These are phyloP conservation scores for Bipolaris bicolor DNA, from an alignment of 2,329 filamentous ascomycete species.

Conservation along the genomic window DNA sequence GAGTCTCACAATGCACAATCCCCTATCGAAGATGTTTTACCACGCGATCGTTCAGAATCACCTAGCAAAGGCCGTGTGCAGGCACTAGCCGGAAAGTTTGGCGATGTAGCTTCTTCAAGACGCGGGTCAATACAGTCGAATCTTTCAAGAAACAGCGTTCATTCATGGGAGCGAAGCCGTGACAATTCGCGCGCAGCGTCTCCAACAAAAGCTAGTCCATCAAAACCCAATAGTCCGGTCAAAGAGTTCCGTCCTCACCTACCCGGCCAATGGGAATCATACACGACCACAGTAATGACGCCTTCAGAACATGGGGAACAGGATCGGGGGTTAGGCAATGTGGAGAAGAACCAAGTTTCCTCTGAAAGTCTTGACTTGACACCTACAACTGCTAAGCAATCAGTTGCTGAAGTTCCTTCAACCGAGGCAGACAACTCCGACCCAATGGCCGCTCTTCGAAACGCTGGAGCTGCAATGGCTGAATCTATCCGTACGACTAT, in stretches of 20 bases:
- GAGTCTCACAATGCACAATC: constrained; percentile 42
- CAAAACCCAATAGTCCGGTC: constrained; percentile 46
- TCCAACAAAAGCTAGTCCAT: constrained; percentile 36
- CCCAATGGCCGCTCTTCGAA: constrained; percentile 54
- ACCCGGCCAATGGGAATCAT: constrained; percentile 62
- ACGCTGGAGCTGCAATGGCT: constrained; percentile 56
- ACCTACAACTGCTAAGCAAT: constrained; percentile 47
- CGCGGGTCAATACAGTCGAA: constrained; percentile 55
- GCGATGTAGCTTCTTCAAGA: constrained; percentile 53
- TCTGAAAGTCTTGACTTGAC: constrained; percentile 42
- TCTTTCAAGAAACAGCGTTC: constrained; percentile 48
- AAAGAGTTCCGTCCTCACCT: constrained; percentile 57
- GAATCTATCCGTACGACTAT: constrained; percentile 52
- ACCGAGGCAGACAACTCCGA: constrained; percentile 25
- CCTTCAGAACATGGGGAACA: constrained; percentile 37
- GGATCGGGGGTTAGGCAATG: constrained; percentile 35
- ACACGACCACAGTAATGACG: constrained; percentile 49
- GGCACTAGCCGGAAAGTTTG: constrained; percentile 59
- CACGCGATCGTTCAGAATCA: constrained; percentile 50
- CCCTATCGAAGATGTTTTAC: constrained; percentile 35
- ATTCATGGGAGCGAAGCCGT: constrained; percentile 50
- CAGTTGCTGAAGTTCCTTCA: constrained; percentile 30
- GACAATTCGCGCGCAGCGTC: constrained; percentile 46
- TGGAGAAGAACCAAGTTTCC: constrained; percentile 16
- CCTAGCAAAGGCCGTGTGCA: constrained; percentile 58